Evolutionary conservation across 768 basidiomycete species (phyloP).

Genomic region (Mycena belliarum): DNA sequence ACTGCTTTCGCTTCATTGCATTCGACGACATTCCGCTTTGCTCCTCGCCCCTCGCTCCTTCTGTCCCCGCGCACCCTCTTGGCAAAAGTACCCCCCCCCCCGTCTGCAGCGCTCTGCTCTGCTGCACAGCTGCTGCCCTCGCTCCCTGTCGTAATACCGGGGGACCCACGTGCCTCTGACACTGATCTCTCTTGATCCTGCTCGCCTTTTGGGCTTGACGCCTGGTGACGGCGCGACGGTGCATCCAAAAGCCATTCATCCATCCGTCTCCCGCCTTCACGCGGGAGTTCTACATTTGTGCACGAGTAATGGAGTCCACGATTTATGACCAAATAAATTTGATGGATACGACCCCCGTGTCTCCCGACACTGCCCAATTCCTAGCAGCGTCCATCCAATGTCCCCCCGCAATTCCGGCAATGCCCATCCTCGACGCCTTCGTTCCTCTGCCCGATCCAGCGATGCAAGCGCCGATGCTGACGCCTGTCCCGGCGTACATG

Average conservation of each 20-base stretch:
- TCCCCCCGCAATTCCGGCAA: conserved; percentile 7
- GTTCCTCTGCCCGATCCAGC: neutral
- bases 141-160: neutral
- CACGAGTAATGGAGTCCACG: conserved; percentile 25
- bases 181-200: conserved; percentile 16
- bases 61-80: conserved; percentile 13
- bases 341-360: conserved; percentile 14
- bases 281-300: conserved; percentile 24
- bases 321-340: conserved; percentile 21
- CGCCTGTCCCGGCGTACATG: conserved; percentile 15
- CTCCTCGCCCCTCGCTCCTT: conserved; percentile 16
- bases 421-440: conserved; percentile 10
- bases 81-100: conserved; percentile 8
- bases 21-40: conserved; percentile 18
- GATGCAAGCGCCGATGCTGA: conserved; percentile 11
- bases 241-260: neutral
- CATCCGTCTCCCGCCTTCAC: neutral
- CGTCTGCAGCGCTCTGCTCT: neutral
- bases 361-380: conserved; percentile 12
- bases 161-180: conserved; percentile 3
- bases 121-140: neutral
- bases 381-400: conserved; percentile 4
- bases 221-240: conserved; percentile 10
- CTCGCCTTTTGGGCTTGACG: conserved; percentile 15
- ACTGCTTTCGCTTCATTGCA: too few species aligned